phyloP scores from a whole-genome alignment of 1,284 basidiomycete species.

The Cryptococcus jaspeensis region DNA sequence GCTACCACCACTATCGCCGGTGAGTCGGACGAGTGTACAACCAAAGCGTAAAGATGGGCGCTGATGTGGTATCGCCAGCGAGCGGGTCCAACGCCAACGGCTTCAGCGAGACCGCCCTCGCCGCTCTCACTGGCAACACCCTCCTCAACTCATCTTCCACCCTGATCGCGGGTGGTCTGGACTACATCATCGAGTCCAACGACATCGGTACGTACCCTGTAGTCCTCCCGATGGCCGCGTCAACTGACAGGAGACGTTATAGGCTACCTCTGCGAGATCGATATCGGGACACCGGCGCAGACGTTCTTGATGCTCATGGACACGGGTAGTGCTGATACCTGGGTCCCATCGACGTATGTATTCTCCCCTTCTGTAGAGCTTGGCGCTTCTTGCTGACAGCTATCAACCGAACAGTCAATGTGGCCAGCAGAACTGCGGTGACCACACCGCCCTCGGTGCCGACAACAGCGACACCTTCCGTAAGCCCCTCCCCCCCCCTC shows the following conservation, averaged over 20 bases:
- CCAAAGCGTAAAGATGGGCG: background rate
- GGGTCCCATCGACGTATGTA: conserved; percentile 60
- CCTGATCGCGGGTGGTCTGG: conserved; percentile 16
- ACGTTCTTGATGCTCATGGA: conserved; percentile 77
- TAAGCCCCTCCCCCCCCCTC: conserved; percentile 1
- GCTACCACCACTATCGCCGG: conserved; percentile 9
- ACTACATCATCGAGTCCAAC: conserved; percentile 25
- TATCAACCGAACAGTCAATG: background rate
- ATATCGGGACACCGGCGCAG: conserved; percentile 72
- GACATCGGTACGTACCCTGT: conserved; percentile 18
- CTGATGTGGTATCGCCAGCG: background rate
- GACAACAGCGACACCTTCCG: conserved; percentile 29
- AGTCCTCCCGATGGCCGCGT: background rate
- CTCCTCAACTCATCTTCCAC: conserved; percentile 13
- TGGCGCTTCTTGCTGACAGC: background rate
- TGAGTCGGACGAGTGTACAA: background rate
- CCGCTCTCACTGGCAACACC: conserved; percentile 5
- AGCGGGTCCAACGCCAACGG: conserved; percentile 23
- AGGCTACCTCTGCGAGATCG: conserved; percentile 68
- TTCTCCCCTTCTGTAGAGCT: background rate
- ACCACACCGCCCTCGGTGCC: conserved; percentile 67
- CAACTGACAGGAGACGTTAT: background rate
- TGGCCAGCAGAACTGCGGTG: conserved; percentile 49
- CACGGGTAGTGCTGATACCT: conserved; percentile 80
- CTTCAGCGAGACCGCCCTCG: conserved; percentile 14